phyloP scores from a whole-genome alignment of 441 rosid genomes.

The Aleurites moluccanus region DNA sequence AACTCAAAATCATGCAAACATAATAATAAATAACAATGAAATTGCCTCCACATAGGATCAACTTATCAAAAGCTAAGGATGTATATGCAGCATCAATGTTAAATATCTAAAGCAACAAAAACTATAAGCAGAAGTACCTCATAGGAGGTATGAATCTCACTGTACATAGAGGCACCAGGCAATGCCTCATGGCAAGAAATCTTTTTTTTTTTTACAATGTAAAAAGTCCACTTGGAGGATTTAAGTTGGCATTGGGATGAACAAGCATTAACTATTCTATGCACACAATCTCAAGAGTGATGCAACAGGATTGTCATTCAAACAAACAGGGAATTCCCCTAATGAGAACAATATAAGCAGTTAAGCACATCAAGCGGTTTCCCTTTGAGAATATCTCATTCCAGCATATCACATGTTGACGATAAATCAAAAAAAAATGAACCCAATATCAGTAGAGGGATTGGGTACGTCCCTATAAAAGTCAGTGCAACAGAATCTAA shows the following conservation, averaged over 20 bases:
- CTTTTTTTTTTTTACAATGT: too few relatives aligned
- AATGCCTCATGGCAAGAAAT: constrained; percentile 6
- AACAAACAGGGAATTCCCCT: background rate
- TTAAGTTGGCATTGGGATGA: background rate
- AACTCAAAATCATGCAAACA: background rate
- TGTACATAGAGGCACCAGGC: background rate
- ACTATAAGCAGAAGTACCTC: background rate
- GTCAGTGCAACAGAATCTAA: background rate
- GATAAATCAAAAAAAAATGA: background rate
- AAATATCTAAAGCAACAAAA: background rate
- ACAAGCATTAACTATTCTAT: background rate
- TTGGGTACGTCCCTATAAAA: background rate
- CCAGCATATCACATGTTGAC: background rate
- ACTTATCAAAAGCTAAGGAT: background rate
- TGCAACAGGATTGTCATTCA: background rate
- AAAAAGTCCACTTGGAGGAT: background rate
- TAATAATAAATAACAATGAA: background rate
- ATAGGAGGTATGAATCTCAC: background rate
- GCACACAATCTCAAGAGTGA: background rate
- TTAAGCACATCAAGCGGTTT: background rate
- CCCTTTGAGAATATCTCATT: background rate
- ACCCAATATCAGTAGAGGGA: too few relatives aligned
- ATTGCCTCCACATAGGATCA: background rate
- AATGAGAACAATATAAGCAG: background rate
- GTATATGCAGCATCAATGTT: background rate